A percentile compares a stretch with the other conserved stretches of the same genome.
Evolutionary conservation across 1,139 yeast genomes (phyloP).

Genomic region (Candida anutae): DNA sequence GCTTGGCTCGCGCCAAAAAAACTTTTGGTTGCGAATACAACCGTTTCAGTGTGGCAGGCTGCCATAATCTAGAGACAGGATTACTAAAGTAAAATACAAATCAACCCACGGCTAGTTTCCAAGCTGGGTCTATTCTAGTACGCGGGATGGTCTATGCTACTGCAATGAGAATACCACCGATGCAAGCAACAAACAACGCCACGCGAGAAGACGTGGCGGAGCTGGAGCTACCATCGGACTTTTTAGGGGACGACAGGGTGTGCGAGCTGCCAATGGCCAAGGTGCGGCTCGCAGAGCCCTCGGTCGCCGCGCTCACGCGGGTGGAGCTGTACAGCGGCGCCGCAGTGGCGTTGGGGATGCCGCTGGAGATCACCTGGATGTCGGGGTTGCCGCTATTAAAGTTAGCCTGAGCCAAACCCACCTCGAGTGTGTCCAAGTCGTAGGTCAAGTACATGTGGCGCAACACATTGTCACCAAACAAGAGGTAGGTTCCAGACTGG

Average conservation of each 20-base stretch:
- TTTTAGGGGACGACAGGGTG: too few species aligned
- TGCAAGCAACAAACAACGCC: too few species aligned
- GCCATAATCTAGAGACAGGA: too few species aligned
- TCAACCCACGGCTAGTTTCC: too few species aligned
- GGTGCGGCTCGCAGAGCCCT: slow-evolving; percentile 5
- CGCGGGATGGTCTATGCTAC: too few species aligned
- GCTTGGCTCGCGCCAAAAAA: too few species aligned
- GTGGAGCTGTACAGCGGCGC: slow-evolving; percentile 32
- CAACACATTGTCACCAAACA: slow-evolving; percentile 68
- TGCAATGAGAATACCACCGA: too few species aligned
- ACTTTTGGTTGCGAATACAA: too few species aligned
- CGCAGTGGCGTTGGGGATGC: slow-evolving; percentile 39
- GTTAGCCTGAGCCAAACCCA: slow-evolving; percentile 61
- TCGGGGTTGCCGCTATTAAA: slow-evolving; percentile 25
- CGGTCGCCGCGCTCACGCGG: slow-evolving; percentile 4
- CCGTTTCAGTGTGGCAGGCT: too few species aligned
- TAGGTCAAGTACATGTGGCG: slow-evolving; percentile 71
- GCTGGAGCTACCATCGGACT: slow-evolving; percentile 6
- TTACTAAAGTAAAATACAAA: too few species aligned
- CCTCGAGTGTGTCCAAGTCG: slow-evolving; percentile 58
- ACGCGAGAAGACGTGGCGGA: too few species aligned
- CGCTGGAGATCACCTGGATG: slow-evolving; percentile 32
- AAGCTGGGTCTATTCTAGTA: too few species aligned
- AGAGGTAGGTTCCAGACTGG: slow-evolving; percentile 15
- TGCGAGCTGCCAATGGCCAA: slow-evolving; percentile 3